Percentiles rank a stretch among this genome's conserved stretches.
phyloP scores from a whole-genome alignment of 495 filamentous ascomycete genomes.

The Parathielavia appendiculata region DNA sequence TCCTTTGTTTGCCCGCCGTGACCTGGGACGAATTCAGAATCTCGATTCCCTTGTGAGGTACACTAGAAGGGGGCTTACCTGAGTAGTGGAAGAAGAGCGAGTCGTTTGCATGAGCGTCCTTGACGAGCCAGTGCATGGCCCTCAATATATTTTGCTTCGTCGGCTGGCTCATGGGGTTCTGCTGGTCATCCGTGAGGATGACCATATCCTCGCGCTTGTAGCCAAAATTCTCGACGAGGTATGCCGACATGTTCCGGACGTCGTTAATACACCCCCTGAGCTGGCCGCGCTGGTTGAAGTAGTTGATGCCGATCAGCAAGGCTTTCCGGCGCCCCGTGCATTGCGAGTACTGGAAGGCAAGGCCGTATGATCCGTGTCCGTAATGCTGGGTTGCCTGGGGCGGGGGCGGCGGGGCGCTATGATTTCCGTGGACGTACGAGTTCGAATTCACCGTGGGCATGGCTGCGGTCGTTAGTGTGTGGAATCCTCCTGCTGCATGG shows the following conservation, averaged over 20 bases:
- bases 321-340: slow-evolving; percentile 91
- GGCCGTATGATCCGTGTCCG: slow-evolving; percentile 74
- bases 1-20: slow-evolving; percentile 98
- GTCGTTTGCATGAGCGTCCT: slow-evolving; percentile 89
- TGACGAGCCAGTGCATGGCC: slow-evolving; percentile 98
- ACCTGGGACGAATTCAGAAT: slow-evolving; percentile 46
- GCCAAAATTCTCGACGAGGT: slow-evolving; percentile 83
- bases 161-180: slow-evolving; percentile 94
- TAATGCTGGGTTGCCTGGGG: slow-evolving; percentile 61
- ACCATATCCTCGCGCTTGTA: slow-evolving; percentile 99
- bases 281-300: slow-evolving; percentile 89
- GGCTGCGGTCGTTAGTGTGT: slow-evolving; percentile 26
- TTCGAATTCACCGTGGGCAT: slow-evolving; percentile 46
- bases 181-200: slow-evolving; percentile 92
- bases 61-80: slow-evolving; percentile 47
- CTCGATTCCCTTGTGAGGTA: not conserved
- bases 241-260: slow-evolving; percentile 94
- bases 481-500: slow-evolving; percentile 6
- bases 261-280: slow-evolving; percentile 96
- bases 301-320: slow-evolving; percentile 94
- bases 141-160: slow-evolving; percentile 93
- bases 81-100: slow-evolving; percentile 99
- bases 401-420: slow-evolving; percentile 52
- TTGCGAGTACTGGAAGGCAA: slow-evolving; percentile 84
- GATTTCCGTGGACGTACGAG: slow-evolving; percentile 51